phyloP scores from a whole-genome alignment of 2,329 filamentous ascomycete species.

The Sarocladium strictum region DNA sequence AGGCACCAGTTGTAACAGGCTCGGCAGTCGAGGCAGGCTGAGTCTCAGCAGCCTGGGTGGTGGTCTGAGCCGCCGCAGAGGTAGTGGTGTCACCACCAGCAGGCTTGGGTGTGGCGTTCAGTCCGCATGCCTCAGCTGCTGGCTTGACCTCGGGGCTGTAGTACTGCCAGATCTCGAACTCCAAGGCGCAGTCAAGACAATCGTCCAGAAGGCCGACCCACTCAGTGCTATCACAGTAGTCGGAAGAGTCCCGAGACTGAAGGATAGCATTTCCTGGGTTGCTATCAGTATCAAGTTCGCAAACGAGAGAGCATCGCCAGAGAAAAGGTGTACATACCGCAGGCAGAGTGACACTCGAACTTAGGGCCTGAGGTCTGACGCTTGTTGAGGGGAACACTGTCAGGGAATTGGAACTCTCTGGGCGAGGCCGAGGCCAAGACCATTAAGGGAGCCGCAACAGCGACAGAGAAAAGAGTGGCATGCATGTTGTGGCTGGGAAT shows the following conservation, averaged over 20 bases:
- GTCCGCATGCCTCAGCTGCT: conserved; percentile 31
- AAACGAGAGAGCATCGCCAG: not conserved
- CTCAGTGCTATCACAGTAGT: conserved; percentile 26
- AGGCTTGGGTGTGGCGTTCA: conserved; percentile 20
- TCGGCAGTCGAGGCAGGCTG: conserved; percentile 10
- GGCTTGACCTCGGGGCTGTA: conserved; percentile 31
- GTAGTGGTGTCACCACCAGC: conserved; percentile 12
- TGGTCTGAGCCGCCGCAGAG: conserved; percentile 11
- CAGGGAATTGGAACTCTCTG: conserved; percentile 22
- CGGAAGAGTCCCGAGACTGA: conserved; percentile 17
- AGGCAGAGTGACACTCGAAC: conserved; percentile 45
- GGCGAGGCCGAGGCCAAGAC: conserved; percentile 16
- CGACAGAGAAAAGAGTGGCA: conserved; percentile 19
- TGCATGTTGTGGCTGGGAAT: conserved; percentile 18
- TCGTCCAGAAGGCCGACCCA: conserved; percentile 36
- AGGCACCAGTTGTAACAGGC: not conserved
- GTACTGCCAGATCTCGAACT: conserved; percentile 37
- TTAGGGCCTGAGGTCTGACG: conserved; percentile 33
- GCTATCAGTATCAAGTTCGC: not conserved
- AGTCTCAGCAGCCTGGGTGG: conserved; percentile 7
- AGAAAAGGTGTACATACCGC: conserved; percentile 30
- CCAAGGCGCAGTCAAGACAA: conserved; percentile 38
- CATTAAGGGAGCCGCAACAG: conserved; percentile 20
- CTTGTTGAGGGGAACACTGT: conserved; percentile 27
- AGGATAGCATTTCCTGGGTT: conserved; percentile 23